Evolutionary conservation across 129 eudicot species (phyloP).

Genomic region (Artemisia tridentata): DNA sequence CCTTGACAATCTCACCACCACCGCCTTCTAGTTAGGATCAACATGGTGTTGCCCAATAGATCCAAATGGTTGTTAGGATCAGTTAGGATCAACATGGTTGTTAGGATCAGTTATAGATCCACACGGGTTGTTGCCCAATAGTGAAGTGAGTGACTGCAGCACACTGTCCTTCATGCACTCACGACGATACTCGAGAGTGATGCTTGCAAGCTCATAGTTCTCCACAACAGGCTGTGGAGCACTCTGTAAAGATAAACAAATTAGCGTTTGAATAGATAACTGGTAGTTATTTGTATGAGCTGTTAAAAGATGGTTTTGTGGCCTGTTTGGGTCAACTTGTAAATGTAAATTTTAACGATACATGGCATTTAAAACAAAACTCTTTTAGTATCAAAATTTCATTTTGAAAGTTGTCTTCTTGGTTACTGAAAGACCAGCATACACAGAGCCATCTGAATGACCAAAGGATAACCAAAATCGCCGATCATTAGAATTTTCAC

Average conservation of each 20-base stretch:
- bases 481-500: too few relatives aligned
- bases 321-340: too few relatives aligned
- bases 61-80: conserved; percentile 15
- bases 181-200: conserved; percentile 89
- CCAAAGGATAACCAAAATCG: too few relatives aligned
- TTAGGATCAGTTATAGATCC: conserved; percentile 37
- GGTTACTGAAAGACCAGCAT: too few relatives aligned
- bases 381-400: too few relatives aligned
- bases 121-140: conserved; percentile 30
- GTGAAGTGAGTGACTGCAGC: conserved; percentile 82
- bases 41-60: too few relatives aligned
- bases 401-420: too few relatives aligned
- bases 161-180: conserved; percentile 94
- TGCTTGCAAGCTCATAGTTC: conserved; percentile 82
- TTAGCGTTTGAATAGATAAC: background rate
- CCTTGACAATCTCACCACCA: conserved; percentile 79
- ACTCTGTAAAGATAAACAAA: conserved; percentile 47
- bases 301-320: too few relatives aligned
- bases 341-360: too few relatives aligned
- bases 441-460: too few relatives aligned
- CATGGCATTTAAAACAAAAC: too few relatives aligned
- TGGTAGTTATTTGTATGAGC: too few relatives aligned
- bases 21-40: conserved; percentile 46
- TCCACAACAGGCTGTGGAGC: conserved; percentile 76
- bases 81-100: conserved; percentile 26